Conservation (phyloP, 2,329 filamentous ascomycete genomes). For the Colletotrichum liaoningense region DNA sequence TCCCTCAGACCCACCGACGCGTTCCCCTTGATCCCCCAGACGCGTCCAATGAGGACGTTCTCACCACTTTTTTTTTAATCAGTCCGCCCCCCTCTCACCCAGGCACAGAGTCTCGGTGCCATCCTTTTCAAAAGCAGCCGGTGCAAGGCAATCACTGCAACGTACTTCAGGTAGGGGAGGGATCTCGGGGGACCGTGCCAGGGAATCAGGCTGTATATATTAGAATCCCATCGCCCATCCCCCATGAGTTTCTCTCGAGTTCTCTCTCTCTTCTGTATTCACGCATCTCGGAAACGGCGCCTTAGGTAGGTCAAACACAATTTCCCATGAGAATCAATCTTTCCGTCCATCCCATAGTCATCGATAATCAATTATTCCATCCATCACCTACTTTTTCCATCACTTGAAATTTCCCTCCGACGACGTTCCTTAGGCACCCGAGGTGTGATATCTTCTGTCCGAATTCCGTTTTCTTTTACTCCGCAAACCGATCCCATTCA, state of each 20-base stretch:
- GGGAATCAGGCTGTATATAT: slow-evolving; percentile 33
- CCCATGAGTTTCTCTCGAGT: slow-evolving; percentile 31
- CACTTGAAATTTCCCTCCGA: background rate
- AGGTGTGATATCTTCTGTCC: background rate
- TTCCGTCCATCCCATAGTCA: background rate
- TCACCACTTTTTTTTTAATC: slow-evolving; percentile 27
- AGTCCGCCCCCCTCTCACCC: background rate
- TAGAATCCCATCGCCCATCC: slow-evolving; percentile 28
- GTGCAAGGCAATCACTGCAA: slow-evolving; percentile 24
- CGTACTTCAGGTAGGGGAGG: background rate
- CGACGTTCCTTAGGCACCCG: background rate
- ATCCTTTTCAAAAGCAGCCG: slow-evolving; percentile 18
- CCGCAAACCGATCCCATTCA: background rate
- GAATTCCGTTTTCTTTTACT: background rate
- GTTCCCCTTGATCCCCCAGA: background rate
- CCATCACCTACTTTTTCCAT: background rate
- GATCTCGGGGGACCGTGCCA: slow-evolving; percentile 29
- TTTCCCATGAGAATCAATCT: slow-evolving; percentile 8
- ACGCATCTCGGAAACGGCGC: slow-evolving; percentile 38
- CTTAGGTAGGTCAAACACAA: slow-evolving; percentile 46
- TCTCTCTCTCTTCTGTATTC: slow-evolving; percentile 9
- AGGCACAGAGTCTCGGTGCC: slow-evolving; percentile 10
- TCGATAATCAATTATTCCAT: background rate
- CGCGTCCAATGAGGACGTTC: slow-evolving; percentile 33
- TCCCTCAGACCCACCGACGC: background rate